Percentiles rank a stretch among this genome's conserved stretches.
These are phyloP conservation scores for Zhuliangozyma blackwelliae DNA, from an alignment of 1,139 yeast species.

Conservation along the genomic window DNA sequence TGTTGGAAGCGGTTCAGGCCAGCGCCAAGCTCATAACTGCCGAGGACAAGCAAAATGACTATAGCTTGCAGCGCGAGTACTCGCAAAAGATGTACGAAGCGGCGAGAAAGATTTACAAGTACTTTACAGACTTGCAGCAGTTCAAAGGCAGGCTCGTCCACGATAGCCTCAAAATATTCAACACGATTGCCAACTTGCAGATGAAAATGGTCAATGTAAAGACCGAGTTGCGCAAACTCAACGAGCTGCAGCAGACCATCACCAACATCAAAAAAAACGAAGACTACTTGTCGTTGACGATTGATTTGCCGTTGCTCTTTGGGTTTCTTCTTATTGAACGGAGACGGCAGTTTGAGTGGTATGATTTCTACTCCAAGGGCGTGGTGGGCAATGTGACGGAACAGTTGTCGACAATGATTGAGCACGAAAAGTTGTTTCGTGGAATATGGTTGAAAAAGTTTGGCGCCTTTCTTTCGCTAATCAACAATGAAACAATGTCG, in stretches of 20 bases:
- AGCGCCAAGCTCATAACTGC: constrained; percentile 7
- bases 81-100: constrained; percentile 12
- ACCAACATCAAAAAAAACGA: constrained; percentile 35
- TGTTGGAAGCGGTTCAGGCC: constrained; percentile 4
- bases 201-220: constrained; percentile 36
- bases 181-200: constrained; percentile 34
- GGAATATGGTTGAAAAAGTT: constrained; percentile 63
- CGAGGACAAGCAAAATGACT: constrained; percentile 18
- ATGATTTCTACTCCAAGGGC: constrained; percentile 47
- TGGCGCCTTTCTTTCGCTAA: constrained; percentile 39
- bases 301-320: constrained; percentile 75
- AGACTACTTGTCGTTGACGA: constrained; percentile 48
- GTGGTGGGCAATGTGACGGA: constrained; percentile 53
- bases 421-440: constrained; percentile 55
- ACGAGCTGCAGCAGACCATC: constrained; percentile 18
- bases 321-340: constrained; percentile 74
- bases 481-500: constrained; percentile 14
- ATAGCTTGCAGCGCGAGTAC: constrained; percentile 14
- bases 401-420: constrained; percentile 53
- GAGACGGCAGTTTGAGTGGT: constrained; percentile 68
- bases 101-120: constrained; percentile 12
- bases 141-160: constrained; percentile 25
- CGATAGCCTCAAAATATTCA: constrained; percentile 24
- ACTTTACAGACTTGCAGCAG: constrained; percentile 14
- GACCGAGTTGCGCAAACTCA: constrained; percentile 21